Conservation (phyloP, 768 basidiomycete species). For the Exidia glandulosa region DNA sequence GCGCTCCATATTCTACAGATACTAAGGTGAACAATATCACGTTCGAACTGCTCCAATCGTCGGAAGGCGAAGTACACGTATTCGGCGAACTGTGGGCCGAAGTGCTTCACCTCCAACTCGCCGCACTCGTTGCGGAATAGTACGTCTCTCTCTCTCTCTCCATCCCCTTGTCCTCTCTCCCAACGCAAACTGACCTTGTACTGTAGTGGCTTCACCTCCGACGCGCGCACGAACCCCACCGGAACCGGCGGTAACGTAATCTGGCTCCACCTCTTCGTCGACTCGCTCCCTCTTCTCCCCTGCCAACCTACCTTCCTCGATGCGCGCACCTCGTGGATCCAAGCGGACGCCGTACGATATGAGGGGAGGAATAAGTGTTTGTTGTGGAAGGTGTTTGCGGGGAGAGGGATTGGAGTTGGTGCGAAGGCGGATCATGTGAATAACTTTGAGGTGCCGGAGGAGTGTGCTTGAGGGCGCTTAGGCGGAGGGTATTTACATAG, state of each 20-base stretch:
- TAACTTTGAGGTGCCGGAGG: neutral
- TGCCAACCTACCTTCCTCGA: slow-evolving; percentile 37
- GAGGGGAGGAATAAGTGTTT: slow-evolving; percentile 33
- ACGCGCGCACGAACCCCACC: neutral
- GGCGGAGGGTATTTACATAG: too few species aligned
- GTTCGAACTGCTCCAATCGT: slow-evolving; percentile 27
- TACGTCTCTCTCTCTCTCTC: neutral
- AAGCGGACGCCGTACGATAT: slow-evolving; percentile 39
- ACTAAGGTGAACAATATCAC: slow-evolving; percentile 28
- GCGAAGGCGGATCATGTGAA: slow-evolving; percentile 23
- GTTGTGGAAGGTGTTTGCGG: slow-evolving; percentile 35
- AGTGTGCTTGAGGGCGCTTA: too few species aligned
- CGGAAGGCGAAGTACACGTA: slow-evolving; percentile 33
- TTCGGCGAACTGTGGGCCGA: slow-evolving; percentile 42
- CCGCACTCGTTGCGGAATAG: slow-evolving; percentile 17
- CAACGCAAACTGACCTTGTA: too few species aligned
- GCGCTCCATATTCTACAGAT: slow-evolving; percentile 6
- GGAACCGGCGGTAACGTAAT: slow-evolving; percentile 9
- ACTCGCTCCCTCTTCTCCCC: slow-evolving; percentile 34
- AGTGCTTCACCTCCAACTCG: slow-evolving; percentile 26
- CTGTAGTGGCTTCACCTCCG: slow-evolving; percentile 10
- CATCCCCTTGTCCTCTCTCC: slow-evolving; percentile 2
- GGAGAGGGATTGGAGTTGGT: slow-evolving; percentile 34
- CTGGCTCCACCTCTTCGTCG: slow-evolving; percentile 41
- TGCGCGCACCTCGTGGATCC: slow-evolving; percentile 41